Evolutionary conservation across 208 protist genomes (phyloP).

Genomic region (Leishmania amazonensis): DNA sequence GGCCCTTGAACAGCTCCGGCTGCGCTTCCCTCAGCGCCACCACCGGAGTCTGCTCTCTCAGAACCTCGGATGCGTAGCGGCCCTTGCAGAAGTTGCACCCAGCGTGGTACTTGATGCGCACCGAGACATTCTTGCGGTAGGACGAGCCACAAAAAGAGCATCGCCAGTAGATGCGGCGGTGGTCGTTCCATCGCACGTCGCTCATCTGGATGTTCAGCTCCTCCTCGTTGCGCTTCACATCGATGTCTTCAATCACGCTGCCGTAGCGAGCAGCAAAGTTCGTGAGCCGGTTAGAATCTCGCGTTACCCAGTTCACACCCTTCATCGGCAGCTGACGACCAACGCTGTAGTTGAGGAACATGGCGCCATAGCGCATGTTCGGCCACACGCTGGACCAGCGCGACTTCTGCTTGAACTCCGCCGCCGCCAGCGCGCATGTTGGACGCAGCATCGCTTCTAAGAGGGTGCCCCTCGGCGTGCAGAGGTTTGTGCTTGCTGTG

Average conservation of each 20-base stretch:
- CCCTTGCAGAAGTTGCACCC: slow-evolving; percentile 79
- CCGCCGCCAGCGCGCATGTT: slow-evolving; percentile 48
- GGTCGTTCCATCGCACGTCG: slow-evolving; percentile 88
- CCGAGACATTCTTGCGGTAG: slow-evolving; percentile 84
- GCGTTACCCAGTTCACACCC: slow-evolving; percentile 89
- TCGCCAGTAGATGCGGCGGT: slow-evolving; percentile 84
- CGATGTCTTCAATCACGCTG: slow-evolving; percentile 75
- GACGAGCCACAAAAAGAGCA: slow-evolving; percentile 77
- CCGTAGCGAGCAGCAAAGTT: slow-evolving; percentile 80
- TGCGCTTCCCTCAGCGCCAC: slow-evolving; percentile 28
- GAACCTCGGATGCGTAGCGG: slow-evolving; percentile 73
- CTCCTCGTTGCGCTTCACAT: slow-evolving; percentile 78
- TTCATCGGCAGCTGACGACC: slow-evolving; percentile 79
- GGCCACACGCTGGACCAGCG: slow-evolving; percentile 88
- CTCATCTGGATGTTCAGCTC: slow-evolving; percentile 70
- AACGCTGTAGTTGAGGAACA: slow-evolving; percentile 86
- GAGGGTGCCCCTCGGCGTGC: background rate
- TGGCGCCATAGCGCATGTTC: slow-evolving; percentile 89
- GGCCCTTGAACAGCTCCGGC: slow-evolving; percentile 51
- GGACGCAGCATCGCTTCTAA: slow-evolving; percentile 37
- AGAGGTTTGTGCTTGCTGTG: background rate
- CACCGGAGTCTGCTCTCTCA: slow-evolving; percentile 47
- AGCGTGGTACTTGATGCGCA: slow-evolving; percentile 83
- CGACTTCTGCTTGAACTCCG: slow-evolving; percentile 93
- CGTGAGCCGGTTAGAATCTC: slow-evolving; percentile 81